These are phyloP conservation scores for Rhamnella rubrinervis DNA, from an alignment of 331 rosid species.

Conservation along the genomic window DNA sequence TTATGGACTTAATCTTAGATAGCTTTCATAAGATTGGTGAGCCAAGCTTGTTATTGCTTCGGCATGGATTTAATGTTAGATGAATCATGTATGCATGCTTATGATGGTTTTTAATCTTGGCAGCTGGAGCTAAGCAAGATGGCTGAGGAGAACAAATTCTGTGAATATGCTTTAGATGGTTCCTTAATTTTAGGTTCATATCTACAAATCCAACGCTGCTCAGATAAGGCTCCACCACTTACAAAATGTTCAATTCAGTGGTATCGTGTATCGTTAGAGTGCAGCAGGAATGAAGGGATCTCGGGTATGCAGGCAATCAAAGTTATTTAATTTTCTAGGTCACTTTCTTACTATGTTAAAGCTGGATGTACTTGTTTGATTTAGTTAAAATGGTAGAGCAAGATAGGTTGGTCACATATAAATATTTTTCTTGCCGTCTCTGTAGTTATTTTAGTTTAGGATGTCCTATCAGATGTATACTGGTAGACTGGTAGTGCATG, in stretches of 20 bases:
- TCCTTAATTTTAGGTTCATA: constrained; percentile 73
- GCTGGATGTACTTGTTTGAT: neutral
- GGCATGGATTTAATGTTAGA: too few relatives aligned
- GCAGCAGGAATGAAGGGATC: constrained; percentile 81
- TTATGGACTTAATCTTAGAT: neutral
- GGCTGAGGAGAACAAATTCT: constrained; percentile 62
- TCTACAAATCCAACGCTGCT: constrained; percentile 58
- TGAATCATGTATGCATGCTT: neutral
- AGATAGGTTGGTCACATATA: neutral
- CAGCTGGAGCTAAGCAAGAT: constrained; percentile 88
- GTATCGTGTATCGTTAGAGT: constrained; percentile 83
- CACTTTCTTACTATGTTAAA: constrained; percentile 12
- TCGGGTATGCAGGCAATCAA: constrained; percentile 49
- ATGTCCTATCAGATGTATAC: too few relatives aligned
- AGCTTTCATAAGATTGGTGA: too few relatives aligned
- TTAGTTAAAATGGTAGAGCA: neutral
- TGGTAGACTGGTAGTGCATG: too few relatives aligned
- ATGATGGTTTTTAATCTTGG: constrained; percentile 16
- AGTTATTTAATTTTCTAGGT: constrained; percentile 5
- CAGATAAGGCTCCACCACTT: constrained; percentile 58
- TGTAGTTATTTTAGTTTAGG: too few relatives aligned
- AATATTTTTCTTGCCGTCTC: neutral
- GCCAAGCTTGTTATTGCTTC: too few relatives aligned
- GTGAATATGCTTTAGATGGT: constrained; percentile 59
- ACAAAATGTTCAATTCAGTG: constrained; percentile 79